Base-by-base conservation (phyloP, 805 yeast genomes). In the Groenewaldozyma salmanticensis region DNA sequence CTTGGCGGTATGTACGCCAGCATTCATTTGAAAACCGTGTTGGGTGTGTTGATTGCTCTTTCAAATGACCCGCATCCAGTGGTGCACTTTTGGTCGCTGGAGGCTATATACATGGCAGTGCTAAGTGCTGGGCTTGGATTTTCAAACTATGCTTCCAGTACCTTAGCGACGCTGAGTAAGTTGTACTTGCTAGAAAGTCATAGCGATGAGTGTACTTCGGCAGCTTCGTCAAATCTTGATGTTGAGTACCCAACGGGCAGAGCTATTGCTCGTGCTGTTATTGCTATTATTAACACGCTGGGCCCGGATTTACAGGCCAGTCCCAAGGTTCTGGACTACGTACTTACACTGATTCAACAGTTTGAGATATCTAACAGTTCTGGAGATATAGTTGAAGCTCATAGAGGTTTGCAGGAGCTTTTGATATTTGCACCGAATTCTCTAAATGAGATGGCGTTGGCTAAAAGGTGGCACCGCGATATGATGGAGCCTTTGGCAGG, bases 1-100 rank as follows among this genome's bases (percentile, higher is more conserved):
- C 67, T 56, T 24, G 56, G 61, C 2, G 60, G 61, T 11, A 52
- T 58, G 50, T 52, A 52, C 39, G 59, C 71, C 0, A 57, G 62
- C 11, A 54, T 65, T 1, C 66, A 67, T 24, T 63, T 72, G 42
- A 55, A 62, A 37, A 54, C 72, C 3, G 71, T 80, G 3, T 65
- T 71, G 42, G 77, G 76, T 27, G 75, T 85, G 3, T 53, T 78
- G 2, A 58, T 70, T 31, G 77, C 82, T 13, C 65, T 90, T 21
- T 58, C 79, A 3, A 63, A 63, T 17, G 97, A 90, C 58, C 88
- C 95, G 0, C 90, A 88, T 55, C 95, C 96, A 0, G 64, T 75
- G 1, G 87, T 92, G 15, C 88, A 84, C 55, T 70, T 74, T 41
- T 80, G 87, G 70, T 69, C 90, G 1, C 57, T 87, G 50, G 72